A percentile compares a stretch with the other conserved stretches of the same genome.
These are phyloP conservation scores for Huntiella decipiens DNA, from an alignment of 2,329 filamentous ascomycete species.

Conservation along the genomic window DNA sequence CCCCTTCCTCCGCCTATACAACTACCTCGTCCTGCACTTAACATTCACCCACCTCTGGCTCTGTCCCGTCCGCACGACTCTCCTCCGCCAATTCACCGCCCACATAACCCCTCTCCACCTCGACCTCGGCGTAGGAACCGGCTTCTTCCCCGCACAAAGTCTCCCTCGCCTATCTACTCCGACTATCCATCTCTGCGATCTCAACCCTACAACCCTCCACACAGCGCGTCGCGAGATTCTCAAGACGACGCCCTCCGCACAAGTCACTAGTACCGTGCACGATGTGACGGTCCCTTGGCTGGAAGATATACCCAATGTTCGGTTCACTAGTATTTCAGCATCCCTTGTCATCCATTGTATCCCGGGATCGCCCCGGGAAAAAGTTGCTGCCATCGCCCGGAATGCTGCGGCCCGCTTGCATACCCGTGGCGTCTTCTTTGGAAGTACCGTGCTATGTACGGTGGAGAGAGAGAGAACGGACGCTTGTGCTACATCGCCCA, in stretches of 20 bases:
- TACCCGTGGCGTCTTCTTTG: conserved; percentile 14
- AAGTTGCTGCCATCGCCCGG: conserved; percentile 9
- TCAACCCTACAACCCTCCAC: conserved; percentile 18
- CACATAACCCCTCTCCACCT: conserved; percentile 21
- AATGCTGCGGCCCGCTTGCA: conserved; percentile 12
- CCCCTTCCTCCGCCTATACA: conserved; percentile 15
- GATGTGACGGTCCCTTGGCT: conserved; percentile 23
- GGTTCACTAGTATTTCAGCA: conserved; percentile 10
- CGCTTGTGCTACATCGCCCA: conserved; percentile 4
- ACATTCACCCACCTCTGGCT: conserved; percentile 21
- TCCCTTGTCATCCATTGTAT: conserved; percentile 9
- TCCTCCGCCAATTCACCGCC: conserved; percentile 19
- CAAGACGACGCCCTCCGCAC: conserved; percentile 10
- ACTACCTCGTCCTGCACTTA: conserved; percentile 19
- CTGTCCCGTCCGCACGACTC: conserved; percentile 17
- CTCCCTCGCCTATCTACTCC: too few species aligned
- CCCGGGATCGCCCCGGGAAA: conserved; percentile 4
- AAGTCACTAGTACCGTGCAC: conserved; percentile 16
- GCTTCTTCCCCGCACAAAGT: conserved; percentile 18
- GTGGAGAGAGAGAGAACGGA: conserved; percentile 3
- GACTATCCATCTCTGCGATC: conserved; percentile 17
- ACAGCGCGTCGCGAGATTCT: conserved; percentile 16
- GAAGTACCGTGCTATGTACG: conserved; percentile 14
- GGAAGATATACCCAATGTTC: conserved; percentile 11
- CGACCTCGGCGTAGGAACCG: conserved; percentile 23